Base-by-base conservation (phyloP, 1,284 basidiomycete species). In the Tylopilus orsonianus region DNA sequence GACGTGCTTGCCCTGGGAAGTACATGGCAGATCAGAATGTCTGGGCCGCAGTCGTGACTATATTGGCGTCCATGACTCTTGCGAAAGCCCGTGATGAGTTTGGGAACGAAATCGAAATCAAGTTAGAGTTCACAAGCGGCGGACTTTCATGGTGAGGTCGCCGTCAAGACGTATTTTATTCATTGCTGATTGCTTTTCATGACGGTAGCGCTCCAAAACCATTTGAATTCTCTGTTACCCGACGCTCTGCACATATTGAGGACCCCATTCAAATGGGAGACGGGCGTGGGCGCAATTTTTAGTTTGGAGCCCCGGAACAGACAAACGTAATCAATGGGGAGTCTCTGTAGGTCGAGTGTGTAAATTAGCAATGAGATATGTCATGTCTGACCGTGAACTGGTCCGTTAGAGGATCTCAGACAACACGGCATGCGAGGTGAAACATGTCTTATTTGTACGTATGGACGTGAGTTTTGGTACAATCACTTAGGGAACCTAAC, bases 1-100 rank as follows among this genome's bases (percentile, higher is more conserved):
- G 61, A 4, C 61, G 61, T 5, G 22, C 37, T 8, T 64, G 65
- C 37, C 53, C 66, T 27, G 62, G 63, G n/a, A 57, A 10, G 30
- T 27, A 66, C 14, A 26, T 67, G 4, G 64, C 52, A 22, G 51
- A 62, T 13, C 50, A 58, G 24, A 62, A 47, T 2, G n/a, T 62
- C 41, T 64, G 66, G 64, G 53, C 48, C 13, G 42, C 48, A 3
- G 22, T 65, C 10, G 62, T 49, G n/a, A 58, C 60, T 7, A 44
- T 53, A 14, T 30, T 64, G 30, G 64, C 60, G 2, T 54, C 48
- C 0, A 1, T 60, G 34, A 48, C 18, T 14, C 5, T 65, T 23
- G 22, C 34, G 3, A 68, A 62, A 39, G 49, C 50, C 1, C 41
- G 41, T 13, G 55, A 65, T 12, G 47, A 50, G 23, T 44, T 26